Evolutionary conservation across 2,329 filamentous ascomycete species (phyloP).

Genomic region (Knufia petricola): DNA sequence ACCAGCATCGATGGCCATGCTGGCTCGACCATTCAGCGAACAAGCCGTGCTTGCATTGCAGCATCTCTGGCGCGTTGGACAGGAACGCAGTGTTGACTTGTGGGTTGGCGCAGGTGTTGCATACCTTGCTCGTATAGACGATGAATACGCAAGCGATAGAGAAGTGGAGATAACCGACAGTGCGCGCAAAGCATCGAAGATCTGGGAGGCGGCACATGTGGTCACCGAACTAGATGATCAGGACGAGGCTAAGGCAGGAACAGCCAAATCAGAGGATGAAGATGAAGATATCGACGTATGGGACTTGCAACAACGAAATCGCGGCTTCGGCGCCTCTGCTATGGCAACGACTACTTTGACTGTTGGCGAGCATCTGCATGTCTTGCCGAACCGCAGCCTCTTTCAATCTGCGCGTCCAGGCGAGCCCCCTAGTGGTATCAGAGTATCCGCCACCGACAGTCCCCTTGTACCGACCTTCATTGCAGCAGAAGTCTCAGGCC

Average conservation of each 20-base stretch:
- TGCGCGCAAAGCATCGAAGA: conserved; percentile 22
- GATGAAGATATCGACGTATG: conserved; percentile 37
- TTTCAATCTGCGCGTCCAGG: conserved; percentile 24
- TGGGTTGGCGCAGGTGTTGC: conserved; percentile 64
- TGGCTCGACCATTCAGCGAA: conserved; percentile 36
- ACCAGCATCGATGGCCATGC: conserved; percentile 62
- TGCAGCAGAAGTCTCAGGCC: conserved; percentile 61
- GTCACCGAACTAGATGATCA: conserved; percentile 22
- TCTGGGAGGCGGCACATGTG: conserved; percentile 38
- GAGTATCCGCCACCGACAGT: conserved; percentile 16
- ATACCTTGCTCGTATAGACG: conserved; percentile 49
- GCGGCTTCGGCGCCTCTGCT: conserved; percentile 20
- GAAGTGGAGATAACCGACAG: conserved; percentile 43
- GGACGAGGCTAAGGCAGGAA: conserved; percentile 19
- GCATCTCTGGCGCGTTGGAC: conserved; percentile 76
- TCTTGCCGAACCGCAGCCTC: conserved; percentile 30
- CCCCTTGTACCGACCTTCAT: conserved; percentile 55
- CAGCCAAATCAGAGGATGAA: conserved; percentile 34
- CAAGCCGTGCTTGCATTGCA: conserved; percentile 69
- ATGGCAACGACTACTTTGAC: conserved; percentile 7
- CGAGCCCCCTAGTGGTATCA: conserved; percentile 15
- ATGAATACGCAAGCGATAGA: conserved; percentile 33
- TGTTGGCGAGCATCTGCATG: conserved; percentile 17
- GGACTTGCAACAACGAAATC: conserved; percentile 52
- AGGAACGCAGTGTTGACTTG: conserved; percentile 59